Evolutionary conservation across 768 basidiomycete genomes (phyloP).

Genomic region (Podaxis sp.): DNA sequence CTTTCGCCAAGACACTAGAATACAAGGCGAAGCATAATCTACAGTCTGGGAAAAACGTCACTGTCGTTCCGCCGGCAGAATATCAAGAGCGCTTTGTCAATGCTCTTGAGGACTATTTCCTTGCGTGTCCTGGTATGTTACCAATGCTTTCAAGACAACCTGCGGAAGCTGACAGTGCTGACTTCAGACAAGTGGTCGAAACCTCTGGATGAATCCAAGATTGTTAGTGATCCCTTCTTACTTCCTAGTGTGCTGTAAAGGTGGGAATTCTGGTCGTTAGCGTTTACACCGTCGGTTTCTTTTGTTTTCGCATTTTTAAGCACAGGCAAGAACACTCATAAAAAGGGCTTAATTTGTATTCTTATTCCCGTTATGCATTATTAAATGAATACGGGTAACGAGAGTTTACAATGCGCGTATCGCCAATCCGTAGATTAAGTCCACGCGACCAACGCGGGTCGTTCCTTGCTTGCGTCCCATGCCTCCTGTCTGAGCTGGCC

Average conservation of each 20-base stretch:
- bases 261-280: neutral
- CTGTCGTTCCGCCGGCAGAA: conserved; percentile 77
- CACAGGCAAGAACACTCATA: neutral
- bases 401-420: too few relatives aligned
- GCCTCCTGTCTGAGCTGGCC: too few relatives aligned
- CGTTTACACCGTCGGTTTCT: neutral
- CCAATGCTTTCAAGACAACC: neutral
- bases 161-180: neutral
- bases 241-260: conserved; percentile 47
- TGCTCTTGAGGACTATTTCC: conserved; percentile 72
- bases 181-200: conserved; percentile 50
- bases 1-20: conserved; percentile 83
- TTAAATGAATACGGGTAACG: too few relatives aligned
- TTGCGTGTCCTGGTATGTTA: conserved; percentile 67
- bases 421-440: too few relatives aligned
- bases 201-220: conserved; percentile 37
- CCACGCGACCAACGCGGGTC: too few relatives aligned
- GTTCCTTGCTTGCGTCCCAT: too few relatives aligned
- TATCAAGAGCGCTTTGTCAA: conserved; percentile 77
- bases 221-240: conserved; percentile 35
- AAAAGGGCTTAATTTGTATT: too few relatives aligned
- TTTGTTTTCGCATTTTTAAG: neutral
- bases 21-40: conserved; percentile 83
- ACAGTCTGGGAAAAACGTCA: conserved; percentile 67
- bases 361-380: too few relatives aligned